Percentiles rank a stretch among this genome's conserved stretches.
Evolutionary conservation across 805 yeast genomes (phyloP).

Genomic region (Starmera pachycereana): DNA sequence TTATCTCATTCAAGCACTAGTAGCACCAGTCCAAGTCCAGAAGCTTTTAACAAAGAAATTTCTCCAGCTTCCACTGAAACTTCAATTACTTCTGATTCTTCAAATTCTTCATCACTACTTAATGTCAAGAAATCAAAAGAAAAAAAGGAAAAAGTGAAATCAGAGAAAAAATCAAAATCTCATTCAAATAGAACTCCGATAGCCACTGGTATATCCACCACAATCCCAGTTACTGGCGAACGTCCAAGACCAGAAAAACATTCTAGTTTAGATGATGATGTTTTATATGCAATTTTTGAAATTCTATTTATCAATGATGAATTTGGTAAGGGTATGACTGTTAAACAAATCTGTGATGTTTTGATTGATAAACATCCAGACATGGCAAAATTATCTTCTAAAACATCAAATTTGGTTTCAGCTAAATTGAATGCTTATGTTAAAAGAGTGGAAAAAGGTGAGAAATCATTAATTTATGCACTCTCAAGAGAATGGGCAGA

Average conservation of each 20-base stretch:
- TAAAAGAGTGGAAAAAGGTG: constrained; percentile 78
- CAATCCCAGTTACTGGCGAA: constrained; percentile 73
- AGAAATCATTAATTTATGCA: constrained; percentile 59
- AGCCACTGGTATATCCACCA: constrained; percentile 67
- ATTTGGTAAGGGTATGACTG: constrained; percentile 76
- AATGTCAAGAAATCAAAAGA: constrained; percentile 1
- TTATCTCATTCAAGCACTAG: too few species aligned
- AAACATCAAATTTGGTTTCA: constrained; percentile 69
- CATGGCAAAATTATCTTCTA: constrained; percentile 72
- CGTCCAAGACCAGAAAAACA: constrained; percentile 64
- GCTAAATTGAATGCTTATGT: constrained; percentile 82
- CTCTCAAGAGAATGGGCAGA: constrained; percentile 86
- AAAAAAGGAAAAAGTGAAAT: constrained; percentile 11
- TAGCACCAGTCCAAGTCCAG: constrained; percentile 11
- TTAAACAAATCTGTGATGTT: constrained; percentile 74
- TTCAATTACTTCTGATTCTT: not conserved
- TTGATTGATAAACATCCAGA: constrained; percentile 69
- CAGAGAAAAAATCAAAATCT: constrained; percentile 13
- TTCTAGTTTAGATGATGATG: constrained; percentile 61
- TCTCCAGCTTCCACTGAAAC: constrained; percentile 16
- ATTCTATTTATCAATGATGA: constrained; percentile 62
- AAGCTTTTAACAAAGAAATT: constrained; percentile 10
- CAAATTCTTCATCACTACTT: not conserved
- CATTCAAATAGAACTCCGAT: constrained; percentile 17
- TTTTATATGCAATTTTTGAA: constrained; percentile 62